A percentile compares a stretch with the other conserved stretches of the same genome.
These are phyloP conservation scores for Lentinula raphanica DNA, from an alignment of 768 basidiomycete genomes.

Conservation along the genomic window DNA sequence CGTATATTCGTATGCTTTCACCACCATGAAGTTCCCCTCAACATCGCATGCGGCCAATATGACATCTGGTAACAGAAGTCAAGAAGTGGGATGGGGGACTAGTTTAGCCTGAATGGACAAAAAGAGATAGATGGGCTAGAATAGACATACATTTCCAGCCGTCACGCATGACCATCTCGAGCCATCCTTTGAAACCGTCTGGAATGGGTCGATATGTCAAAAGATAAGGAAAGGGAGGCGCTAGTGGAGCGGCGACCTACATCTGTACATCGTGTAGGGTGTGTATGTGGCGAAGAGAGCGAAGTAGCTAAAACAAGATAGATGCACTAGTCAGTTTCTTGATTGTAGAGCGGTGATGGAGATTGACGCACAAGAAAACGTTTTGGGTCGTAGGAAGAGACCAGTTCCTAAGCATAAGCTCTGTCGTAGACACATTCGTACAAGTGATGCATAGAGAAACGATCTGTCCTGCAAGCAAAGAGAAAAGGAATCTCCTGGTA, in stretches of 20 bases:
- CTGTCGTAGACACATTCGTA: slow-evolving; percentile 83
- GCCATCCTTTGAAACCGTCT: slow-evolving; percentile 88
- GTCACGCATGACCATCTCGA: slow-evolving; percentile 61
- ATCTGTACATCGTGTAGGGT: slow-evolving; percentile 86
- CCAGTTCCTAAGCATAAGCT: slow-evolving; percentile 67
- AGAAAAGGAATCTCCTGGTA: slow-evolving; percentile 68
- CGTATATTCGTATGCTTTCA: slow-evolving; percentile 86
- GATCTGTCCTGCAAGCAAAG: slow-evolving; percentile 72
- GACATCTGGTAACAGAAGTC: slow-evolving; percentile 44
- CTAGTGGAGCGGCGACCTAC: slow-evolving; percentile 51
- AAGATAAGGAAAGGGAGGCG: neutral
- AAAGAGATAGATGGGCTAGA: neutral
- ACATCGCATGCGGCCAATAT: slow-evolving; percentile 78
- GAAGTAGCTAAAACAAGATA: slow-evolving; percentile 54
- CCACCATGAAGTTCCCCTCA: slow-evolving; percentile 83
- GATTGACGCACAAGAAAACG: slow-evolving; percentile 71
- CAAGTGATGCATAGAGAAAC: slow-evolving; percentile 86
- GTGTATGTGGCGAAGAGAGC: slow-evolving; percentile 72
- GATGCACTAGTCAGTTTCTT: neutral
- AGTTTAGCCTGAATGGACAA: neutral
- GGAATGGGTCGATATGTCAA: neutral
- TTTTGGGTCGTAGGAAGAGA: slow-evolving; percentile 76
- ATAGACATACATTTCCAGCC: slow-evolving; percentile 78
- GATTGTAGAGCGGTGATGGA: neutral
- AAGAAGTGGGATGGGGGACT: no score